phyloP scores from a whole-genome alignment of 345 rosid genomes.

The Hypericum androsaemum region DNA sequence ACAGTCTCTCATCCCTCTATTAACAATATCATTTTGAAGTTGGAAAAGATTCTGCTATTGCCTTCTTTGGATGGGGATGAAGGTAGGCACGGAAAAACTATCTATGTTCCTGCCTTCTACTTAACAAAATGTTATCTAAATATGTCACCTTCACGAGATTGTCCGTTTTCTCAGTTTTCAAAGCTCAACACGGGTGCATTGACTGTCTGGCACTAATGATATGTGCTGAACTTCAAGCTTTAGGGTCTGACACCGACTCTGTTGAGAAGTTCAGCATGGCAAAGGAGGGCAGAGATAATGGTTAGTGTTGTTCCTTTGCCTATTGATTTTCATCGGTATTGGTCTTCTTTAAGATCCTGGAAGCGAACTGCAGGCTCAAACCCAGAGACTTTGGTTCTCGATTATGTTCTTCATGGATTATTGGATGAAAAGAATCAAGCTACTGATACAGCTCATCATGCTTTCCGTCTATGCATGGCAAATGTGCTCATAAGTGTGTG shows the following conservation, averaged over 20 bases:
- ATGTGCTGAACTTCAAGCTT: conserved; percentile 61
- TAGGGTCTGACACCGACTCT: conserved; percentile 24
- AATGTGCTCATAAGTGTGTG: conserved; percentile 78
- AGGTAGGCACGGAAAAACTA: conserved; percentile 27
- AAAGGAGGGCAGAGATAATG: conserved; percentile 22
- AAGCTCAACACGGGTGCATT: conserved; percentile 91
- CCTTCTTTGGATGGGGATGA: conserved; percentile 64
- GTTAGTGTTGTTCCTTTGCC: conserved; percentile 20
- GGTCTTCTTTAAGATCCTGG: conserved; percentile 11
- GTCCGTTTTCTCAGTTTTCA: conserved; percentile 43
- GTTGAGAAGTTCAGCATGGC: conserved; percentile 15
- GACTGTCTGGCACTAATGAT: conserved; percentile 78
- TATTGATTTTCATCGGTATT: background rate
- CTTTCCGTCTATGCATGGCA: conserved; percentile 80
- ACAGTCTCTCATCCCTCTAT: conserved; percentile 38
- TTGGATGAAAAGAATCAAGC: conserved; percentile 28
- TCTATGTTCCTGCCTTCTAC: conserved; percentile 3
- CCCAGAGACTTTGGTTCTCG: conserved; percentile 28
- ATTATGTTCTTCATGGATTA: conserved; percentile 41
- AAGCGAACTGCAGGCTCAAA: conserved; percentile 33
- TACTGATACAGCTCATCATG: conserved; percentile 19
- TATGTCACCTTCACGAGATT: conserved; percentile 7
- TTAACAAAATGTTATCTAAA: background rate
- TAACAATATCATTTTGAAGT: conserved; percentile 37
- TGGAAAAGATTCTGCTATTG: conserved; percentile 59